Evolutionary conservation across 768 basidiomycete species (phyloP).

Genomic region (Tylopilus intermedius): DNA sequence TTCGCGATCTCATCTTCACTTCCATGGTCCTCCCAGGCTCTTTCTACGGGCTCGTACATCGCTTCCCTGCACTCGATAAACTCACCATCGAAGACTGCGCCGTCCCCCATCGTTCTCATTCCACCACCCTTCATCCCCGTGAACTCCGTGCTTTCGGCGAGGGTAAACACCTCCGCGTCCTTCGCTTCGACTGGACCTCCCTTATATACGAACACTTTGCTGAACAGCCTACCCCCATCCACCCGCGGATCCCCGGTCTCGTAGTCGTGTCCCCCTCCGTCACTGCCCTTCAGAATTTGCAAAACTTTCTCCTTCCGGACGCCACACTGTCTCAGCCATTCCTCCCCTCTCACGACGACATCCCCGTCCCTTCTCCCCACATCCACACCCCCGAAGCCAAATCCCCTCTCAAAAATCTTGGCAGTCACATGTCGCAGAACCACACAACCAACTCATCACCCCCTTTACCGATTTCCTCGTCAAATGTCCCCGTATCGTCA

Average conservation of each 20-base stretch:
- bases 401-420: slow-evolving; percentile 27
- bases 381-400: slow-evolving; percentile 27
- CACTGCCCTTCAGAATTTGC: neutral
- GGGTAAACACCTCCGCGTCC: slow-evolving; percentile 32
- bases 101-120: slow-evolving; percentile 2
- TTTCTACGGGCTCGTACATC: slow-evolving; percentile 34
- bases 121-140: slow-evolving; percentile 23
- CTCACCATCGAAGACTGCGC: slow-evolving; percentile 41
- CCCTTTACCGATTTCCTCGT: slow-evolving; percentile 13
- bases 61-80: slow-evolving; percentile 33
- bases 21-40: slow-evolving; percentile 25
- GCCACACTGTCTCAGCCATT: too few relatives aligned
- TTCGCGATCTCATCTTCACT: slow-evolving; percentile 34
- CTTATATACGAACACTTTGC: slow-evolving; percentile 33
- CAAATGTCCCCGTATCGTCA: slow-evolving; percentile 20
- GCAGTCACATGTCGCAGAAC: slow-evolving; percentile 21
- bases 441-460: too few relatives aligned
- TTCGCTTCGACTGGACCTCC: slow-evolving; percentile 42
- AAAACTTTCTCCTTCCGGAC: too few relatives aligned
- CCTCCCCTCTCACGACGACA: neutral
- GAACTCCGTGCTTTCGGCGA: slow-evolving; percentile 33
- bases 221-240: neutral
- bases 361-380: slow-evolving; percentile 19
- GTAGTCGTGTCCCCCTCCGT: neutral
- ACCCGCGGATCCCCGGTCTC: too few relatives aligned